Conservation (phyloP, 164 flowering plant species). For the Saururus chinensis region DNA sequence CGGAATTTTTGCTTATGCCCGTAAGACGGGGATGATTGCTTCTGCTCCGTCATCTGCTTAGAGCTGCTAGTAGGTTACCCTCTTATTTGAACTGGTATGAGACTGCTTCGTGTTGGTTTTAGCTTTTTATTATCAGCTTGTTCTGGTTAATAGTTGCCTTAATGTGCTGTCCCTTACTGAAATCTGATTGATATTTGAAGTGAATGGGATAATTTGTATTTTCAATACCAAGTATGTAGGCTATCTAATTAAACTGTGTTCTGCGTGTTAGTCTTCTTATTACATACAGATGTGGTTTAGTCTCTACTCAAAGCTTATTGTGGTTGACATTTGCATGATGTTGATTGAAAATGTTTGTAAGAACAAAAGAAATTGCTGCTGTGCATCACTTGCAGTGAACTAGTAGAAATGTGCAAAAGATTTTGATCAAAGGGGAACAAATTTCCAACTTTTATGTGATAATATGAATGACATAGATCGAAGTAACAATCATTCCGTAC, state of each 20-base stretch:
- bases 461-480: background rate
- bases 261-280: too few relatives aligned
- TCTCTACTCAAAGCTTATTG: too few relatives aligned
- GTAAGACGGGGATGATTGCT: slow-evolving; percentile 90
- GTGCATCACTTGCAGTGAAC: background rate
- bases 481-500: background rate
- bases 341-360: background rate
- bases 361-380: background rate
- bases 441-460: background rate
- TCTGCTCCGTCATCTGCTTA: slow-evolving; percentile 2
- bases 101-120: background rate
- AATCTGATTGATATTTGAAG: background rate
- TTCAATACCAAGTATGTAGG: background rate
- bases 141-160: background rate
- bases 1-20: slow-evolving; percentile 89
- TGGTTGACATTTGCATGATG: too few relatives aligned
- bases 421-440: too few relatives aligned
- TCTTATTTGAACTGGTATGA: background rate
- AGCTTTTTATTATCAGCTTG: background rate
- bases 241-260: background rate
- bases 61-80: background rate
- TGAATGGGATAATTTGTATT: background rate
- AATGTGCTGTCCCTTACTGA: background rate
- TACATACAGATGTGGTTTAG: too few relatives aligned
- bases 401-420: background rate